Percentiles rank a stretch among this genome's conserved stretches.
phyloP scores from a whole-genome alignment of 1,284 basidiomycete genomes.

The Apiotrichum laibachii region DNA sequence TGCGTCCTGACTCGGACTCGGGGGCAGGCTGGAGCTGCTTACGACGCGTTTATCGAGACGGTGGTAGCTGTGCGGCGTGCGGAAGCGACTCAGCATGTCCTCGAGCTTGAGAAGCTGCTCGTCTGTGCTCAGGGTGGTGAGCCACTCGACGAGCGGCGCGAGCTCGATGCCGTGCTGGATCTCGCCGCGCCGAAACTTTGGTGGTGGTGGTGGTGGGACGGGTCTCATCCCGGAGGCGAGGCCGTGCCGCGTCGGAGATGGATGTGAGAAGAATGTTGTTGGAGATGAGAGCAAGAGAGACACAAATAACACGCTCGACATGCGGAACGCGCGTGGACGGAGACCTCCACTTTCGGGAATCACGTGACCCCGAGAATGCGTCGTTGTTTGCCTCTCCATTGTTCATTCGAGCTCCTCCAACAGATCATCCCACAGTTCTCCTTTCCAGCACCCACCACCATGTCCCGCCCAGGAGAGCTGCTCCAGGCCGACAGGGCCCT shows the following conservation, averaged over 20 bases:
- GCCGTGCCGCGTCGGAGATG: background rate
- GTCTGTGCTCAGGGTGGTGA: slow-evolving; percentile 21
- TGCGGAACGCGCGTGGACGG: too few species aligned
- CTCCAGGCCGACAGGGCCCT: slow-evolving; percentile 31
- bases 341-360: too few species aligned
- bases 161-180: slow-evolving; percentile 34
- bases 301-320: too few species aligned
- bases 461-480: slow-evolving; percentile 28
- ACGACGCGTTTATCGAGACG: slow-evolving; percentile 35
- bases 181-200: slow-evolving; percentile 29
- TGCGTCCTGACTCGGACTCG: background rate
- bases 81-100: slow-evolving; percentile 36
- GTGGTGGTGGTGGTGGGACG: slow-evolving; percentile 23
- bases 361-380: too few species aligned
- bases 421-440: background rate
- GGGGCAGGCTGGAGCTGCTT: slow-evolving; percentile 33
- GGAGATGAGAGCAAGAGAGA: too few species aligned
- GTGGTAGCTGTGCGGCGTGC: slow-evolving; percentile 40
- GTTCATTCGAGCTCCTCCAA: background rate
- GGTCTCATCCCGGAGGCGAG: background rate
- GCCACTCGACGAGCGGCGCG: slow-evolving; percentile 37
- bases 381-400: background rate
- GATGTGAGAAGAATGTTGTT: background rate
- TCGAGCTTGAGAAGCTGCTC: slow-evolving; percentile 36
- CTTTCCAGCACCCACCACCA: background rate